A percentile compares a stretch with the other conserved stretches of the same genome.
Conservation (phyloP, 2,329 filamentous ascomycete species). For the Xylogone sp. region DNA sequence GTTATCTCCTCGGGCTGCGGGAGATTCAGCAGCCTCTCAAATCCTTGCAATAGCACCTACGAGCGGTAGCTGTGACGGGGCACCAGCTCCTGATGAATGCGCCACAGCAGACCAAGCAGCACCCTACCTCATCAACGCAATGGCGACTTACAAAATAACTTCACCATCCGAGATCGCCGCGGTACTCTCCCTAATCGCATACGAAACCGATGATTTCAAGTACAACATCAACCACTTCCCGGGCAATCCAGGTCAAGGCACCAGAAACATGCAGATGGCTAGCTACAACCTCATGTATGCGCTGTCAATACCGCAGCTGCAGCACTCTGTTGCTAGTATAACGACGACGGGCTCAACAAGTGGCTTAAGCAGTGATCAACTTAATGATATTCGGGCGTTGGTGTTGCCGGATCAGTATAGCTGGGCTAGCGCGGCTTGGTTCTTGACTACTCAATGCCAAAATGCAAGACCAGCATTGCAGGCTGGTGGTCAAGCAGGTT, state of each 20-base stretch:
- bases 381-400: conserved; percentile 42
- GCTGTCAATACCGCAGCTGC: conserved; percentile 38
- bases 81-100: conserved; percentile 46
- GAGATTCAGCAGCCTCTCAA: conserved; percentile 9
- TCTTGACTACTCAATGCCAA: conserved; percentile 50
- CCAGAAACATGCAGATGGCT: conserved; percentile 61
- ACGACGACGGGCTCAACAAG: conserved; percentile 23
- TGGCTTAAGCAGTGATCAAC: conserved; percentile 30
- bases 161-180: conserved; percentile 54
- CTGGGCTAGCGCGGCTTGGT: conserved; percentile 61
- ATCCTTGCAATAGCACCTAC: conserved; percentile 41
- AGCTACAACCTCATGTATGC: conserved; percentile 54
- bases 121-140: conserved; percentile 44
- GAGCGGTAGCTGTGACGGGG: conserved; percentile 41
- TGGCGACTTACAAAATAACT: conserved; percentile 49
- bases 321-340: conserved; percentile 27
- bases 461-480: conserved; percentile 39
- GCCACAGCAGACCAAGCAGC: conserved; percentile 47
- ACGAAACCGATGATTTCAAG: conserved; percentile 58
- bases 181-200: conserved; percentile 55
- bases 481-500: conserved; percentile 41
- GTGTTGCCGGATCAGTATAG: conserved; percentile 46
- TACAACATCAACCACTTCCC: conserved; percentile 58
- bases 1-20: conserved; percentile 6
- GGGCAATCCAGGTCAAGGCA: conserved; percentile 54